Conservation (phyloP, 2,329 filamentous ascomycete species). For the Metarhizium guizhouense region DNA sequence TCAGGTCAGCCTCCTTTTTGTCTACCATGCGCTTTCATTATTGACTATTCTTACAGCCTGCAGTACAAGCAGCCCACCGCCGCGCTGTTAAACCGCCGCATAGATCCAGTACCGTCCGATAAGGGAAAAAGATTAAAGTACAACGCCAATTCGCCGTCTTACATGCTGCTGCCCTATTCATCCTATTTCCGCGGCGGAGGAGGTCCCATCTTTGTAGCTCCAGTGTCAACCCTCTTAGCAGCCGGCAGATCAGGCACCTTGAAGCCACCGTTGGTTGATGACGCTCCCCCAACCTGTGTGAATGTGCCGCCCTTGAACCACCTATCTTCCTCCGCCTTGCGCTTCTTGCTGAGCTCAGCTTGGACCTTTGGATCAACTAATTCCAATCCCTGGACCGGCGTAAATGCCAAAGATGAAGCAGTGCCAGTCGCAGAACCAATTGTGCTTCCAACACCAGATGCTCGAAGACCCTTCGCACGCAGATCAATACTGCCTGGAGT, state of each 20-base stretch:
- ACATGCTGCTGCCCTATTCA: not conserved
- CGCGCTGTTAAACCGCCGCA: not conserved
- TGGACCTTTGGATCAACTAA: conserved; percentile 88
- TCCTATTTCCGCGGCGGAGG: conserved; percentile 16
- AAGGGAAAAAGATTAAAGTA: not conserved
- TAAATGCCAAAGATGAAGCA: conserved; percentile 83
- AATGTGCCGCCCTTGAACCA: conserved; percentile 99
- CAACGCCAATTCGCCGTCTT: not conserved
- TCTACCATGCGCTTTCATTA: too few species aligned
- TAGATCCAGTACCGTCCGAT: too few species aligned
- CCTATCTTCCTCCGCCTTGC: conserved; percentile 87
- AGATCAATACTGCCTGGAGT: conserved; percentile 55
- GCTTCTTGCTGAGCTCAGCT: conserved; percentile 79
- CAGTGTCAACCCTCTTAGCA: conserved; percentile 55
- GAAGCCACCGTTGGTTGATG: conserved; percentile 51
- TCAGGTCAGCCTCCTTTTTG: too few species aligned
- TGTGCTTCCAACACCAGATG: conserved; percentile 70
- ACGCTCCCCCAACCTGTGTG: conserved; percentile 64
- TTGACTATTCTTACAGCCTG: not conserved
- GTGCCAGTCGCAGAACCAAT: conserved; percentile 57
- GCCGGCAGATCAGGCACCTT: conserved; percentile 71
- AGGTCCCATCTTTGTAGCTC: conserved; percentile 26
- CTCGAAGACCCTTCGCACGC: conserved; percentile 68
- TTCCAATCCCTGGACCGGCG: conserved; percentile 88
- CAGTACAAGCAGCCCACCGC: not conserved